Evolutionary conservation across 2,329 filamentous ascomycete species (phyloP), one percentile per base, ranked within the genome.

Genomic region (Saccharata proteae): DNA sequence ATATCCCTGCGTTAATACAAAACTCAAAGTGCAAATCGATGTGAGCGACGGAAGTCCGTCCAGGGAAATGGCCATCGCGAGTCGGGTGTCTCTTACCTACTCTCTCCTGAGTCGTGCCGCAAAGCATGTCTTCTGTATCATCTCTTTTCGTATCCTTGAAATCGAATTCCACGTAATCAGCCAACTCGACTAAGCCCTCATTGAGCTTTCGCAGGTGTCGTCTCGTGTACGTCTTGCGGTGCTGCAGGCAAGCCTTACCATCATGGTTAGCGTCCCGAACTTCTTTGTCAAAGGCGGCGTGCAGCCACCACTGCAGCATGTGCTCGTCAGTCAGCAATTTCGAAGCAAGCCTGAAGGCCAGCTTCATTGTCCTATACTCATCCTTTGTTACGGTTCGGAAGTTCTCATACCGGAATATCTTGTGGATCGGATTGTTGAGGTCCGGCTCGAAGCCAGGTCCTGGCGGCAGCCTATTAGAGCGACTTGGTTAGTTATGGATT

Each of bases 251-350:
- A 9, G 7, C 9, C 16, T 30, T 6, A 11, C 26, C 10, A 22
- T 18, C 12, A 12, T 11, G 13, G 6, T 14, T 7, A 6, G 21
- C 18, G 13, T 25, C 12, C 10, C 15, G 19, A 11, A n/a, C 6
- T 18, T 17, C 18, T 17, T 8, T 27, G 11, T 18, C 33, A 11
- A 22, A 33, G 4, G 26, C 22, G 8, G 30, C 26, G n/a, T 37
- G 31, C 4, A 34, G 17, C 26, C 27, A 37, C 35, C 35, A 37
- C 12, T 30, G 16, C 11, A 37, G 26, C 12, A 37, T 12, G 5
- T 16, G 10, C 3, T 30, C 26, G 11, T n/a, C 22, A 6, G 26
- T 18, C 12, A 37, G 12, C n/a, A 34, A 27, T 2, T 19, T n/a
- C 10, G 30, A 30, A 14, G 35, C 35, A 3, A 37, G 22, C 12